Percentiles rank a stretch among this genome's conserved stretches.
phyloP scores from a whole-genome alignment of 768 basidiomycete genomes.

The Sistotremastrum suecicum region DNA sequence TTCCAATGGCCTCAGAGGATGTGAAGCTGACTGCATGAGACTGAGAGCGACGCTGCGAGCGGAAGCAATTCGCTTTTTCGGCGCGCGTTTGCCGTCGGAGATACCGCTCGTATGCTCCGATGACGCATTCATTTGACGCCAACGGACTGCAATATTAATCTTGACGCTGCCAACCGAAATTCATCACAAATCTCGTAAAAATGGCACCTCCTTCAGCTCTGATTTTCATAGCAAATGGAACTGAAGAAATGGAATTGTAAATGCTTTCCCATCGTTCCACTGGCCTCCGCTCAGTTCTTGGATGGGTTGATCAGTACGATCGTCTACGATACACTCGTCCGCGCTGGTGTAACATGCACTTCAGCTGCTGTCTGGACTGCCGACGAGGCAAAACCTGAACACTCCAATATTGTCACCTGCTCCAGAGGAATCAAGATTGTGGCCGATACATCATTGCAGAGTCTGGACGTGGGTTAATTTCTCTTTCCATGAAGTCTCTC shows the following conservation, averaged over 20 bases:
- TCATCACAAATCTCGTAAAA: too few relatives aligned
- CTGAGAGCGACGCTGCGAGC: too few relatives aligned
- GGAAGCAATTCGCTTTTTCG: too few relatives aligned
- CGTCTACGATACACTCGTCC: conserved; percentile 69
- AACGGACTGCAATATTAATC: too few relatives aligned
- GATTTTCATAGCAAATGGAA: conserved; percentile 66
- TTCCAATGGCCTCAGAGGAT: too few relatives aligned
- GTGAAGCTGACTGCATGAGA: too few relatives aligned
- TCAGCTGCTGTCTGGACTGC: conserved; percentile 43
- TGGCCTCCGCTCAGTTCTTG: neutral
- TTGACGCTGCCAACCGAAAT: too few relatives aligned
- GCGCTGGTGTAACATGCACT: conserved; percentile 50
- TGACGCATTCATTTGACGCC: too few relatives aligned
- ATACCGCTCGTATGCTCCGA: too few relatives aligned
- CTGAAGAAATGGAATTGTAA: conserved; percentile 85
- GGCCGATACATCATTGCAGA: conserved; percentile 33
- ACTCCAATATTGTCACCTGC: conserved; percentile 39
- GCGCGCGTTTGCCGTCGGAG: too few relatives aligned
- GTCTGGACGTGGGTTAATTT: conserved; percentile 7
- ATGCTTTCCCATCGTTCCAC: conserved; percentile 10
- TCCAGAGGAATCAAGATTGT: conserved; percentile 64
- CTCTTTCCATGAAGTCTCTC: neutral
- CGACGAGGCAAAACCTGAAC: conserved; percentile 13
- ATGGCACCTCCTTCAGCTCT: conserved; percentile 34
- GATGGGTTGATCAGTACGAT: conserved; percentile 38